Evolutionary conservation across 2,329 filamentous ascomycete genomes (phyloP).

Genomic region (Teratosphaeria nubilosa): DNA sequence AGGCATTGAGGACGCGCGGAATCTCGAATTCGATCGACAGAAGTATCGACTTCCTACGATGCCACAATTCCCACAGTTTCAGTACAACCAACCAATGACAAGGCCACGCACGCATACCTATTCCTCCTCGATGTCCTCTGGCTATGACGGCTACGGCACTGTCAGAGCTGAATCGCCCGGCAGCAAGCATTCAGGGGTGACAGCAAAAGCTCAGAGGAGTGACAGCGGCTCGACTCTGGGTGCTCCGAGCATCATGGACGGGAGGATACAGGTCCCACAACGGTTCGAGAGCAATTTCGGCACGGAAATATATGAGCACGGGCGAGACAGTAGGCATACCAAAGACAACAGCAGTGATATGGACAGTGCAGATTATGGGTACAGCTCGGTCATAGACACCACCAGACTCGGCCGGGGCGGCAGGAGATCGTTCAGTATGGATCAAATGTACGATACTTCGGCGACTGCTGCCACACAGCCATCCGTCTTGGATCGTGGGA

Average conservation of each 20-base stretch:
- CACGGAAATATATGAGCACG: background rate
- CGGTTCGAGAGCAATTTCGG: constrained; percentile 4
- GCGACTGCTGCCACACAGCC: constrained; percentile 20
- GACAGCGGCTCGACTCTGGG: constrained; percentile 67
- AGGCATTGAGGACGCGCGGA: constrained; percentile 20
- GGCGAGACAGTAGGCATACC: constrained; percentile 4
- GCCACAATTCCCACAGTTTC: constrained; percentile 6
- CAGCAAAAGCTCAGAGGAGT: constrained; percentile 51
- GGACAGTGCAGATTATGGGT: constrained; percentile 18
- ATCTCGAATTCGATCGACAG: constrained; percentile 25
- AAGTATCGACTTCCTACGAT: constrained; percentile 14
- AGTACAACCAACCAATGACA: constrained; percentile 19
- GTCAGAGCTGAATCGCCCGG: constrained; percentile 21
- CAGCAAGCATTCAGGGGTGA: constrained; percentile 12
- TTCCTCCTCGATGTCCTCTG: constrained; percentile 50
- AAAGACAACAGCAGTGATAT: constrained; percentile 9
- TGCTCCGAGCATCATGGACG: constrained; percentile 7
- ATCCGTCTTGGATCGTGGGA: constrained; percentile 35
- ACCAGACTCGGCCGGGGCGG: constrained; percentile 43
- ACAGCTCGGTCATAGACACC: constrained; percentile 47
- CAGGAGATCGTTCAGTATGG: constrained; percentile 63
- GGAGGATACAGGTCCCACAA: constrained; percentile 6
- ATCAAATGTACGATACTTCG: constrained; percentile 47
- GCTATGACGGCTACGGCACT: constrained; percentile 35
- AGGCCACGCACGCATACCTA: constrained; percentile 50